These are phyloP conservation scores for Musa schizocarpa DNA, from an alignment of 176 grass and related monocot species.

Conservation along the genomic window DNA sequence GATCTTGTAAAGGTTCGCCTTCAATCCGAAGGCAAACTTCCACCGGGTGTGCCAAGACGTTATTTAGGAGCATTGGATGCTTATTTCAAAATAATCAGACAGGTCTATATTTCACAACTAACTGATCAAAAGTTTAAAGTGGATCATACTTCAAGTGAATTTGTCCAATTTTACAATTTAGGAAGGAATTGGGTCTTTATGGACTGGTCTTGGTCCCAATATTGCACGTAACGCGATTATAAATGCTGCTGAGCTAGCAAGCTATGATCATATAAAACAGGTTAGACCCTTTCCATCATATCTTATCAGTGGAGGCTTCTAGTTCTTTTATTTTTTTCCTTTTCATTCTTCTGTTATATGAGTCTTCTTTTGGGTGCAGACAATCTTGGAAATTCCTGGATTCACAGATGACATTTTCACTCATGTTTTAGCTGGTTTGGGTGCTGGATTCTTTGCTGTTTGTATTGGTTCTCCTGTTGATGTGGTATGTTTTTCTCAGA, in stretches of 20 bases:
- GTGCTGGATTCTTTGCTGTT: constrained; percentile 91
- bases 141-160: not conserved
- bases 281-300: constrained; percentile 5
- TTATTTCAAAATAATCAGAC: constrained; percentile 67
- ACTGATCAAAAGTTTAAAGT: not conserved
- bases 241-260: constrained; percentile 89
- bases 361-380: constrained; percentile 29
- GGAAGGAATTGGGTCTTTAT: constrained; percentile 67
- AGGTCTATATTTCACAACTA: constrained; percentile 16
- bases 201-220: constrained; percentile 79
- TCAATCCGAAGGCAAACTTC: constrained; percentile 82
- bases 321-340: not conserved
- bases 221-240: constrained; percentile 81
- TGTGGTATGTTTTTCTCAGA: constrained; percentile 50
- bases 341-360: not conserved
- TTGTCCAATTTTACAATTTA: constrained; percentile 8
- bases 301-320: not conserved
- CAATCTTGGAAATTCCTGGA: constrained; percentile 82
- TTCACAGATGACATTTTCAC: constrained; percentile 87
- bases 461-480: constrained; percentile 93
- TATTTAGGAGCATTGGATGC: constrained; percentile 73
- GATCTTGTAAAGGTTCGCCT: constrained; percentile 93
- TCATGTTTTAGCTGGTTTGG: constrained; percentile 78
- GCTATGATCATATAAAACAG: constrained; percentile 98
- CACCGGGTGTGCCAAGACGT: constrained; percentile 50